Percentiles rank a stretch among this genome's conserved stretches.
Evolutionary conservation across 2,329 filamentous ascomycete species (phyloP).

Genomic region (Penicillium paneum): DNA sequence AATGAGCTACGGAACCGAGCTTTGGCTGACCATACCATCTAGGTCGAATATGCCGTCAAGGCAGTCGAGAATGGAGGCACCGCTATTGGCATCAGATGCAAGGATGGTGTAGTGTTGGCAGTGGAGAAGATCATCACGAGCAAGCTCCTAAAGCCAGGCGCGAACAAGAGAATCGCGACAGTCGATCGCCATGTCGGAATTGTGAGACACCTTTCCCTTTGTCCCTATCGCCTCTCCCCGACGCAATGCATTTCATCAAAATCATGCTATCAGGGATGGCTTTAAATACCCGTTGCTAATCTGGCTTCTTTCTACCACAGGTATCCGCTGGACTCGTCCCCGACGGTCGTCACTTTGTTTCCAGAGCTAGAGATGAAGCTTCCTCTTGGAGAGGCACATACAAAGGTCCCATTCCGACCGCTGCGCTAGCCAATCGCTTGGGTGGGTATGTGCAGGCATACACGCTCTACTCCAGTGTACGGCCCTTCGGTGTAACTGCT

Average conservation of each 20-base stretch:
- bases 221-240: no score
- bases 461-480: slow-evolving; percentile 94
- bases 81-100: slow-evolving; percentile 92
- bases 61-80: slow-evolving; percentile 98
- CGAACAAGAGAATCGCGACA: slow-evolving; percentile 96
- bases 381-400: slow-evolving; percentile 86
- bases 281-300: background rate
- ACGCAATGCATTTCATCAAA: background rate
- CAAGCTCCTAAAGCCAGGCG: slow-evolving; percentile 89
- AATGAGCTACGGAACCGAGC: background rate
- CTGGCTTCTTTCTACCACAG: slow-evolving; percentile 45
- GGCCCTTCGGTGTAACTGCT: slow-evolving; percentile 92
- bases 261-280: background rate
- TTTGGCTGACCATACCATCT: slow-evolving; percentile 17
- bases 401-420: slow-evolving; percentile 88
- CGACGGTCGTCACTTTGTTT: slow-evolving; percentile 92
- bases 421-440: slow-evolving; percentile 86
- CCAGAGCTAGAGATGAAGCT: slow-evolving; percentile 90
- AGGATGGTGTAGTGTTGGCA: slow-evolving; percentile 92
- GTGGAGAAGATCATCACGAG: slow-evolving; percentile 95
- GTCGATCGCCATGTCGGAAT: slow-evolving; percentile 91
- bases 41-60: slow-evolving; percentile 95
- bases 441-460: slow-evolving; percentile 96
- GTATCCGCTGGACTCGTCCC: slow-evolving; percentile 92
- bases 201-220: slow-evolving; percentile 53